These are phyloP conservation scores for Pseudogymnoascus sp. DNA, from an alignment of 2,329 filamentous ascomycete species.

Conservation along the genomic window DNA sequence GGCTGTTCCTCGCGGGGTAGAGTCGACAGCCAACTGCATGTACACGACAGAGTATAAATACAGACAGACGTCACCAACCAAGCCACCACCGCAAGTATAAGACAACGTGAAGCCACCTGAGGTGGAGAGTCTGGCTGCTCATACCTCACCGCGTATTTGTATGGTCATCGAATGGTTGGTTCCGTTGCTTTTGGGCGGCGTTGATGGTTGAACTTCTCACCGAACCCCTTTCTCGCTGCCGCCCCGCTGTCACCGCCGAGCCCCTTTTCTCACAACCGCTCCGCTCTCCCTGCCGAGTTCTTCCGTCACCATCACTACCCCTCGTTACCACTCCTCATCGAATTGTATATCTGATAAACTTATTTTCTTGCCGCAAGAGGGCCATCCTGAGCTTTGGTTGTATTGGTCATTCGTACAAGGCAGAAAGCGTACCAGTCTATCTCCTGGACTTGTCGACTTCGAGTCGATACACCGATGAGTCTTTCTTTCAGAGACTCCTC, in stretches of 20 bases:
- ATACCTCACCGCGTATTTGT: background rate
- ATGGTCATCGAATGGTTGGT: background rate
- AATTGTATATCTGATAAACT: slow-evolving; percentile 11
- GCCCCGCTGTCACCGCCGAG: background rate
- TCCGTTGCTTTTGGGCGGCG: background rate
- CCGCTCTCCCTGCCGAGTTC: background rate
- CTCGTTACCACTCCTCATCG: background rate
- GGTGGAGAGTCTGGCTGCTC: background rate
- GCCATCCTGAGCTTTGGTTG: too few relatives aligned
- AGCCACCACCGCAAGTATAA: background rate
- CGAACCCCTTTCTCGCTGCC: background rate
- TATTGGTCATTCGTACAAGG: too few relatives aligned
- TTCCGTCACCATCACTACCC: background rate
- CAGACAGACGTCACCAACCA: background rate
- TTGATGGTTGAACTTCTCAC: background rate
- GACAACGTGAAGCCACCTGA: background rate
- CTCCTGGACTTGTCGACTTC: too few relatives aligned
- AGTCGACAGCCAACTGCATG: background rate
- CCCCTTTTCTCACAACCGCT: background rate
- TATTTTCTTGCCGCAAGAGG: too few relatives aligned
- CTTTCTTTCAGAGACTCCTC: too few relatives aligned
- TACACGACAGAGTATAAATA: background rate
- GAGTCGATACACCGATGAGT: too few relatives aligned
- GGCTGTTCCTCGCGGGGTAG: background rate
- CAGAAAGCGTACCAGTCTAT: too few relatives aligned